Evolutionary conservation across 176 grass and related monocot species (phyloP).

Genomic region (Zea mays): Zm-B73-REFERENCE-NAM-5.0 NC_050097.1:221379001-221379500

Average conservation of each 20-base stretch:
- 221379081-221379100: constrained; percentile 31
- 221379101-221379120: constrained; percentile 32
- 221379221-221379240: constrained; percentile 48
- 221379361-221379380: constrained; percentile 61
- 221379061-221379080: constrained; percentile 37
- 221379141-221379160: constrained; percentile 31
- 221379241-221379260: constrained; percentile 44
- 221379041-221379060: constrained; percentile 30
- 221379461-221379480: constrained; percentile 34
- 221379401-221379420: constrained; percentile 44
- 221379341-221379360: constrained; percentile 57
- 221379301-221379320: constrained; percentile 49
- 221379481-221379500: constrained; percentile 28
- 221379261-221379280: constrained; percentile 28
- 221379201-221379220: constrained; percentile 25
- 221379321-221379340: constrained; percentile 71
- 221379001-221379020: constrained; percentile 52
- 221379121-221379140: constrained; percentile 1
- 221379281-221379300: constrained; percentile 41
- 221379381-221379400: constrained; percentile 30
- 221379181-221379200: neutral
- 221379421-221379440: constrained; percentile 30
- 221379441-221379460: constrained; percentile 1
- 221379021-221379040: neutral
- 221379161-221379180: neutral